A percentile compares a stretch with the other conserved stretches of the same genome.
phyloP scores from a whole-genome alignment of 495 filamentous ascomycete genomes.

The Tuber umbilicatum region DNA sequence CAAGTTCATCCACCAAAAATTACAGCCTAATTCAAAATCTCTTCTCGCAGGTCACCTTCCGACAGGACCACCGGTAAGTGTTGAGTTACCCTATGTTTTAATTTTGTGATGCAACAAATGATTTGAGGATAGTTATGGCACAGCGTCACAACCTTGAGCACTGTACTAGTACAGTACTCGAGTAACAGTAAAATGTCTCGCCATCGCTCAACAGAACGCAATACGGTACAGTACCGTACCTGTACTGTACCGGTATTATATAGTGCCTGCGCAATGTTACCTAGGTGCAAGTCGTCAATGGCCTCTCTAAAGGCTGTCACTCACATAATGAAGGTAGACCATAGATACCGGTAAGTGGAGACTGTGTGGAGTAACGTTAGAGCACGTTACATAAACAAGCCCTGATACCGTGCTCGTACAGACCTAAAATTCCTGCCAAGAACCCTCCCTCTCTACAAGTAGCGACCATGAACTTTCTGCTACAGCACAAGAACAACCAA shows the following conservation, averaged over 20 bases:
- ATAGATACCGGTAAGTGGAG: not conserved
- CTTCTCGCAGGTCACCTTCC: not conserved
- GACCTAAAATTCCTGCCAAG: not conserved
- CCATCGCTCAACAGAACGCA: not conserved
- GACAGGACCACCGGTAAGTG: not conserved
- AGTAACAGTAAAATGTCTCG: not conserved
- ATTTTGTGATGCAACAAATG: not conserved
- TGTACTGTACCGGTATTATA: no score
- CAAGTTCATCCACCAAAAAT: not conserved
- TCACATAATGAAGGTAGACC: no score
- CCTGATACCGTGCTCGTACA: no score
- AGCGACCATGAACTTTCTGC: not conserved
- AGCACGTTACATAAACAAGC: not conserved
- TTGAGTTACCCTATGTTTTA: not conserved
- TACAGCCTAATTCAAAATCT: not conserved
- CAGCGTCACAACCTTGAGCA: not conserved
- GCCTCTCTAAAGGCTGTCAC: no score
- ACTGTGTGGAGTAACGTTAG: not conserved
- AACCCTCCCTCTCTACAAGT: not conserved
- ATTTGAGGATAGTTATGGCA: not conserved
- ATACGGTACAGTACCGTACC: no score
- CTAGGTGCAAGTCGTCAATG: no score
- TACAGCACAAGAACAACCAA: not conserved
- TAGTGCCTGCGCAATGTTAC: no score
- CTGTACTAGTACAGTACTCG: not conserved